Conservation (phyloP, 805 yeast species). For the Dipodascus geniculatus region DNA sequence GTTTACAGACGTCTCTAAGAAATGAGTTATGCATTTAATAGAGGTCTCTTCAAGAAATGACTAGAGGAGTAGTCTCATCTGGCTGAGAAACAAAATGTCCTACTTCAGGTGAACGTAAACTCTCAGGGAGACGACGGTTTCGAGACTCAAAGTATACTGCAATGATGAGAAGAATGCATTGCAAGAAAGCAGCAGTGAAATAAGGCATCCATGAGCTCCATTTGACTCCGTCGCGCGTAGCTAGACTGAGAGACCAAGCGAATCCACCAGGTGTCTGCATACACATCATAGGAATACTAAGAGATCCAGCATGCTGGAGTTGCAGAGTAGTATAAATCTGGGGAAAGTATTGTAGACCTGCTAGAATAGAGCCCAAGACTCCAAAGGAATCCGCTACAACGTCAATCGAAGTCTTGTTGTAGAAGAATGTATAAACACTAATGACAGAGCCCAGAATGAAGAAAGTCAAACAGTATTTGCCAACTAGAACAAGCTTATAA, state of each 20-base stretch:
- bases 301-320: conserved; percentile 67
- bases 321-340: conserved; percentile 60
- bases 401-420: conserved; percentile 6
- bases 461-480: conserved; percentile 22
- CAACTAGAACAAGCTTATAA: conserved; percentile 11
- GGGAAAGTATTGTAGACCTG: conserved; percentile 67
- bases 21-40: background rate
- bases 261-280: conserved; percentile 88
- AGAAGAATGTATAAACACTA: conserved; percentile 11
- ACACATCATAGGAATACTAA: conserved; percentile 70
- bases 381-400: conserved; percentile 53
- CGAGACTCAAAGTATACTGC: conserved; percentile 39
- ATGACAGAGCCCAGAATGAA: conserved; percentile 13
- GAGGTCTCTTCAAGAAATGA: no score
- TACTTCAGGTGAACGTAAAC: background rate
- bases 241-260: conserved; percentile 63
- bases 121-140: background rate
- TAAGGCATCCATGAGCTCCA: conserved; percentile 87
- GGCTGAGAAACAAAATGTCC: background rate
- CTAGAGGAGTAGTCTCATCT: conserved; percentile 8
- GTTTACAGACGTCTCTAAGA: no score
- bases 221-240: conserved; percentile 58
- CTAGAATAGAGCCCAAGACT: conserved; percentile 46
- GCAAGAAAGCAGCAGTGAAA: conserved; percentile 57
- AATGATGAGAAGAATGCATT: conserved; percentile 47